phyloP scores from a whole-genome alignment of 371 early-diverging fungal species.

The Saksenaea oblongispora region DNA sequence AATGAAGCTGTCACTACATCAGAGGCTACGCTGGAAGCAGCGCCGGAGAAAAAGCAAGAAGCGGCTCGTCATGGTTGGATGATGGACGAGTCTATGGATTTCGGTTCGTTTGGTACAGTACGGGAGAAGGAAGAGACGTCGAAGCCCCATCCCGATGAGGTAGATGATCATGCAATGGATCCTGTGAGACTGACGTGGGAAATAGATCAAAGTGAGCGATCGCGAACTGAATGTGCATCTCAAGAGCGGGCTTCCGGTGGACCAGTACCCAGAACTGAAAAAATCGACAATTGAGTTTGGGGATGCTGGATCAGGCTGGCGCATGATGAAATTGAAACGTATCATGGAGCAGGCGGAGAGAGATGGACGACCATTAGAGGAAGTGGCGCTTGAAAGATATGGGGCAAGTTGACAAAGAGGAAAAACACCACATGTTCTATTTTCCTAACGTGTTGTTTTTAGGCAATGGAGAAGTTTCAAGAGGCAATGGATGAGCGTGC shows the following conservation, averaged over 20 bases:
- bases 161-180: conserved; percentile 8
- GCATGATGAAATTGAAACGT: conserved; percentile 80
- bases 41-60: conserved; percentile 5
- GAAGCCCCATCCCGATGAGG: conserved; percentile 44
- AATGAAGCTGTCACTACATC: conserved; percentile 17
- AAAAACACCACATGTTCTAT: background rate
- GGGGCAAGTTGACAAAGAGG: conserved; percentile 38
- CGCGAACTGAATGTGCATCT: conserved; percentile 57
- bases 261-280: conserved; percentile 47
- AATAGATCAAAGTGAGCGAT: conserved; percentile 49
- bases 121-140: conserved; percentile 27
- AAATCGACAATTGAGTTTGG: conserved; percentile 52
- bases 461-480: conserved; percentile 68
- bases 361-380: conserved; percentile 61
- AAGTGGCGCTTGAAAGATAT: conserved; percentile 76
- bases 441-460: background rate
- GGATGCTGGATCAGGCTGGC: conserved; percentile 79
- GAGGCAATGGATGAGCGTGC: conserved; percentile 70
- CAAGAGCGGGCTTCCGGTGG: conserved; percentile 44
- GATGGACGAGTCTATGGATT: conserved; percentile 46
- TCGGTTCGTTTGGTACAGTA: conserved; percentile 38
- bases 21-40: background rate
- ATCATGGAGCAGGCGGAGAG: conserved; percentile 72
- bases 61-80: conserved; percentile 47
- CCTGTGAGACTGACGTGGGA: background rate